Conservation (phyloP, 2,329 filamentous ascomycete species). For the Zopfia rhizophila region DNA sequence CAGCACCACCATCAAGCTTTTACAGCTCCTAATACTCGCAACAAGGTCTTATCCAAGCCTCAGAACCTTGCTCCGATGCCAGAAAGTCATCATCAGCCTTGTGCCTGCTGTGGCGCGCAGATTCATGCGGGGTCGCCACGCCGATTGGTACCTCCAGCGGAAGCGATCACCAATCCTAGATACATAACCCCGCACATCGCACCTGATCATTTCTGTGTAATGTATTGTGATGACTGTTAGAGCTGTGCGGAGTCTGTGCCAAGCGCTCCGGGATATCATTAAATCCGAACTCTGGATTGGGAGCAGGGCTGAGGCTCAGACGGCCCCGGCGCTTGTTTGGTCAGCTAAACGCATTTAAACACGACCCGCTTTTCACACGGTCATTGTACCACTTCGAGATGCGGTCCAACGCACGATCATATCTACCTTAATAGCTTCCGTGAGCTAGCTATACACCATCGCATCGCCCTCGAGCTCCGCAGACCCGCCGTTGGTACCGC, state of each 20-base stretch:
- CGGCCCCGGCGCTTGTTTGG: too few species aligned
- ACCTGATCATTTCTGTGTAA: constrained; percentile 7
- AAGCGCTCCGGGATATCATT: too few species aligned
- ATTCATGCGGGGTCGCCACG: constrained; percentile 8
- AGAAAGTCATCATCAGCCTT: neutral
- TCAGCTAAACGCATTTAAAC: too few species aligned
- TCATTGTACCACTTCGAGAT: constrained; percentile 13
- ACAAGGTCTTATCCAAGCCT: neutral
- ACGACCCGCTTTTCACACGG: constrained; percentile 11
- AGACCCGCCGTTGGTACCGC: constrained; percentile 14
- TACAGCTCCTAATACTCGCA: neutral
- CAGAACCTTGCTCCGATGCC: neutral
- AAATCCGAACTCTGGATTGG: constrained; percentile 14
- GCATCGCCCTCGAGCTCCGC: constrained; percentile 16
- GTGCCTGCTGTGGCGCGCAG: too few species aligned
- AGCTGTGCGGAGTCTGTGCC: too few species aligned
- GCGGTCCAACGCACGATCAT: too few species aligned
- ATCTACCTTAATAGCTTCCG: constrained; percentile 17
- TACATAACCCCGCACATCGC: constrained; percentile 3
- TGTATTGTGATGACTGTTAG: constrained; percentile 1
- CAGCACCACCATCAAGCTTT: neutral
- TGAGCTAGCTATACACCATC: constrained; percentile 17
- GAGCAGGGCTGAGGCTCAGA: constrained; percentile 13
- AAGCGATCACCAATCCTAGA: too few species aligned
- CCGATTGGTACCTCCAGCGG: constrained; percentile 6